These are phyloP conservation scores for Sporisorium scitamineum DNA, from an alignment of 1,284 basidiomycete species.

Conservation along the genomic window DNA sequence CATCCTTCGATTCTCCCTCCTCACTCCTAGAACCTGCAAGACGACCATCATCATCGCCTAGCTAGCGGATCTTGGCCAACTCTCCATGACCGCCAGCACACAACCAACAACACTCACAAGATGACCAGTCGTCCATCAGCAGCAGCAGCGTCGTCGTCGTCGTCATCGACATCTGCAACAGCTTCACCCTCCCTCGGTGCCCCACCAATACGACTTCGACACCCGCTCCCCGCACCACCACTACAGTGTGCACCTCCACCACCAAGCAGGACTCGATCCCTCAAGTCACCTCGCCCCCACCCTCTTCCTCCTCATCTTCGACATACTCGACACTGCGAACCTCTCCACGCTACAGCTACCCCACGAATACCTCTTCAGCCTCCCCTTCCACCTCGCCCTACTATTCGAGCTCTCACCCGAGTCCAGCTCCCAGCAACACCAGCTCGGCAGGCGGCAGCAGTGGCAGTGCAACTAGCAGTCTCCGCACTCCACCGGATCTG, in stretches of 20 bases:
- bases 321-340: not conserved
- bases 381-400: constrained; percentile 29
- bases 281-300: constrained; percentile 3
- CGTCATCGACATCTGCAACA: not conserved
- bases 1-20: no score
- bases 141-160: no score
- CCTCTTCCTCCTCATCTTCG: not conserved
- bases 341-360: not conserved
- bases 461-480: constrained; percentile 13
- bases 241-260: constrained; percentile 1
- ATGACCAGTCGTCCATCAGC: constrained; percentile 3
- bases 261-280: not conserved
- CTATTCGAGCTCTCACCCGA: constrained; percentile 32
- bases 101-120: not conserved
- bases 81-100: not conserved
- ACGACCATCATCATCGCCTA: not conserved
- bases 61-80: not conserved
- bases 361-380: not conserved
- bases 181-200: constrained; percentile 14
- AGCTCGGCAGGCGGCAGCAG: constrained; percentile 1
- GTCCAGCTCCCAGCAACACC: constrained; percentile 17
- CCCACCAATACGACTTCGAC: constrained; percentile 33
- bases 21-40: not conserved
- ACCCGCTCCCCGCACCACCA: constrained; percentile 14
- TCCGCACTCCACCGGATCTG: constrained; percentile 58